A percentile compares a stretch with the other conserved stretches of the same genome.
phyloP scores from a whole-genome alignment of 768 basidiomycete genomes.

The Auricularia auricula-judae region DNA sequence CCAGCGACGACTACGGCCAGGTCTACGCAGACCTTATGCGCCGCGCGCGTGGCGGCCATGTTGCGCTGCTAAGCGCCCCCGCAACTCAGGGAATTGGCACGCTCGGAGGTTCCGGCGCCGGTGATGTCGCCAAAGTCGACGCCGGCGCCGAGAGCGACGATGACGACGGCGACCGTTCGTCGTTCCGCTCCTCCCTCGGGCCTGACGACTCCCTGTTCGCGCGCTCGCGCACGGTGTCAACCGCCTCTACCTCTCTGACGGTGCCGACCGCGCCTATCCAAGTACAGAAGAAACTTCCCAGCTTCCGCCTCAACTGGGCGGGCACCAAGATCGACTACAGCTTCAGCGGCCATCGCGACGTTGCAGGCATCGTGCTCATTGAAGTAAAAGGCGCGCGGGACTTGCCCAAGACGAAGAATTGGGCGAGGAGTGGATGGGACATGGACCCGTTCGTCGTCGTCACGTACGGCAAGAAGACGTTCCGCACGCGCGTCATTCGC shows the following conservation, averaged over 20 bases:
- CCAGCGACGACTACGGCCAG: conserved; percentile 9
- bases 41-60: conserved; percentile 11
- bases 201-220: background rate
- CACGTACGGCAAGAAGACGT: conserved; percentile 35
- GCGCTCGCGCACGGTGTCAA: background rate
- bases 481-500: conserved; percentile 25
- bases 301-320: background rate
- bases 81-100: conserved; percentile 22
- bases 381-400: conserved; percentile 32
- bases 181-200: background rate
- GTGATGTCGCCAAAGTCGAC: conserved; percentile 2
- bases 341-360: conserved; percentile 23
- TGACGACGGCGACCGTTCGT: background rate
- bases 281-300: background rate
- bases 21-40: conserved; percentile 12
- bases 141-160: conserved; percentile 4
- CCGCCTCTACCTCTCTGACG: background rate
- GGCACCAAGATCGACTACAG: conserved; percentile 18
- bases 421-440: conserved; percentile 22
- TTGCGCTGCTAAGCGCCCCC: conserved; percentile 16
- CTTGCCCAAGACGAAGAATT: conserved; percentile 31
- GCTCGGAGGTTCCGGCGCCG: conserved; percentile 5
- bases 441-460: conserved; percentile 39
- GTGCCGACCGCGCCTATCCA: background rate
- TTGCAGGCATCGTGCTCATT: conserved; percentile 35